Percentiles rank a stretch among this genome's conserved stretches.
Evolutionary conservation across 1,284 basidiomycete genomes (phyloP).

Genomic region (Ganoderma lucidum): DNA sequence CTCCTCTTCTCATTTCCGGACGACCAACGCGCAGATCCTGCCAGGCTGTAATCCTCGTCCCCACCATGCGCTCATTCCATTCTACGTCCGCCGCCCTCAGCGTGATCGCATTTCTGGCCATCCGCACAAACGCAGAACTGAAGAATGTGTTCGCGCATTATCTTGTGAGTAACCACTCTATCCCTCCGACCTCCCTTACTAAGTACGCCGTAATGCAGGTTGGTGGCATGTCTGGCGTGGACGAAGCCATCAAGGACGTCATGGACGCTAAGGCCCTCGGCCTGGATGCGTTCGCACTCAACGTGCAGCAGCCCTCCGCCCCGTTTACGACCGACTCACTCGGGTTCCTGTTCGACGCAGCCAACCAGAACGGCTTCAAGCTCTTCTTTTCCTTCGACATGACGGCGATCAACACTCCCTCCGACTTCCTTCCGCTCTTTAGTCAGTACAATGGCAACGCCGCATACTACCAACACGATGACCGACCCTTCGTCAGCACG

Average conservation of each 20-base stretch:
- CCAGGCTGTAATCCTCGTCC: neutral
- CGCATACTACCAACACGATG: conserved; percentile 27
- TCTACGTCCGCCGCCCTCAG: conserved; percentile 8
- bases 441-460: conserved; percentile 23
- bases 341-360: conserved; percentile 24
- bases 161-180: conserved; percentile 11
- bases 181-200: neutral
- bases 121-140: conserved; percentile 19
- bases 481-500: conserved; percentile 29
- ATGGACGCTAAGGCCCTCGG: conserved; percentile 24
- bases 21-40: neutral
- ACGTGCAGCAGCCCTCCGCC: conserved; percentile 23
- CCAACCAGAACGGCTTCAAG: conserved; percentile 58
- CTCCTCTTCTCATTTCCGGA: neutral
- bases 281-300: conserved; percentile 26
- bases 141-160: conserved; percentile 30
- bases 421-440: conserved; percentile 28
- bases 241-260: conserved; percentile 27
- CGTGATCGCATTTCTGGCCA: conserved; percentile 13
- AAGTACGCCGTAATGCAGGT: conserved; percentile 12
- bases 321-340: conserved; percentile 17
- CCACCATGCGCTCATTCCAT: conserved; percentile 15
- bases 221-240: conserved; percentile 21
- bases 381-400: conserved; percentile 87
- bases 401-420: conserved; percentile 40